Evolutionary conservation across 2,329 filamentous ascomycete species (phyloP), one percentile per base, ranked within the genome.

Genomic region (Chaetomium olivaceum): DNA sequence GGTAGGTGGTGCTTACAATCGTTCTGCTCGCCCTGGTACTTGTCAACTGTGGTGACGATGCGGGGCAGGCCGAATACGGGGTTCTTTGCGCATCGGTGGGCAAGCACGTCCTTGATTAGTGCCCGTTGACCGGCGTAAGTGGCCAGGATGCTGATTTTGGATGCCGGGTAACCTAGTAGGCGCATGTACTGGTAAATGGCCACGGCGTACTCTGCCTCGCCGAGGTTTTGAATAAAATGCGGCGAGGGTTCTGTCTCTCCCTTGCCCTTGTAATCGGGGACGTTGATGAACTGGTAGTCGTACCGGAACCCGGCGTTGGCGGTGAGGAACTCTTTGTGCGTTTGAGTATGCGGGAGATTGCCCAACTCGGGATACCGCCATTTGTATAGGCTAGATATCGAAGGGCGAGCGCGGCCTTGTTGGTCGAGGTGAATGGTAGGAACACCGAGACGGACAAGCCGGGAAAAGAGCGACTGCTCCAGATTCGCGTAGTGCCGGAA

Each of bases 1-100:
- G 31, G 51, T 60, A 68, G 9, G n/a, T 8, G 16, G 16, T 63
- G 87, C 91, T 84, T 84, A 95, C 92, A 98, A 75, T 99, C 95
- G 78, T 99, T 99, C 79, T 99, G 95, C 82, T 99, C 95, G 76
- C 95, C 96, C 80, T 99, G 95, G 74, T 98, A 99, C 77, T 97
- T 97, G 80, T 99, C 95, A 69, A 99, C 94, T 5, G 96, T 99
- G 3, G 92, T 93, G 31, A 99, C 92, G 61, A 91, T 89, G 77
- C 89, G 91, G 21, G 95, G 95, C 77, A 97, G 80, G 9, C 94
- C 93, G 78, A 99, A 99, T 23, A 98, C 81, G 2, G 88, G 81
- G 72, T 93, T 96, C 72, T 87, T 90, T 46, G 88, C 89, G 77
- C 95, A 99, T 65, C 95, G 86, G 75, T 96, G 91, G 16, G 80